Conservation (phyloP, 805 yeast species). For the Hanseniaspora nectarophila region DNA sequence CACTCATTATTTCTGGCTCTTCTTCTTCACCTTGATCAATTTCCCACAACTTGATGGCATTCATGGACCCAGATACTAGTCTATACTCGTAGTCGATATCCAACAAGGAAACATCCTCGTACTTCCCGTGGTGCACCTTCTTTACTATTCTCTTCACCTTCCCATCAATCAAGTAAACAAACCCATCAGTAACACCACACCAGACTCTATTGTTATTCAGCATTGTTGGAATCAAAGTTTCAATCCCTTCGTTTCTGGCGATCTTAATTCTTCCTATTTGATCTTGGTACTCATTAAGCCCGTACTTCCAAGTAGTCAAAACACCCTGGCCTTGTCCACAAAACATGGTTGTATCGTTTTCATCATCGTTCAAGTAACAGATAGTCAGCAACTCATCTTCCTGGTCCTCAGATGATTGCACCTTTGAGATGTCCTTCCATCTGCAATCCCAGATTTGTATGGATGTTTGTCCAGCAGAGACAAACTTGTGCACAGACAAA, state of each 20-base stretch:
- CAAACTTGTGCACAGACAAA: constrained; percentile 58
- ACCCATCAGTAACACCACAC: constrained; percentile 74
- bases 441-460: constrained; percentile 68
- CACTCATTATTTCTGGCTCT: constrained; percentile 24
- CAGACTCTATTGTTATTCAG: constrained; percentile 44
- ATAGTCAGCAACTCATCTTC: constrained; percentile 83
- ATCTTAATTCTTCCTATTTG: constrained; percentile 69
- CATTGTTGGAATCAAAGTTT: constrained; percentile 45
- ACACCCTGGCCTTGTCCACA: constrained; percentile 91
- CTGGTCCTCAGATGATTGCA: constrained; percentile 70
- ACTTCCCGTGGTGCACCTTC: constrained; percentile 49
- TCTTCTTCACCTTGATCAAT: constrained; percentile 25
- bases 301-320: constrained; percentile 72
- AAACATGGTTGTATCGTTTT: constrained; percentile 45
- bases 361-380: constrained; percentile 51
- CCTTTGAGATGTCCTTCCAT: constrained; percentile 32
- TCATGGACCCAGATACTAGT: constrained; percentile 74
- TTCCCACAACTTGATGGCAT: constrained; percentile 65
- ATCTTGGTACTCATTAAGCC: constrained; percentile 56
- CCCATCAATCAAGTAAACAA: constrained; percentile 53
- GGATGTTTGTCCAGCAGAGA: constrained; percentile 73
- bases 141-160: constrained; percentile 53
- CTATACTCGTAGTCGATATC: constrained; percentile 77
- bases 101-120: constrained; percentile 64
- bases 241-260: constrained; percentile 59